These are phyloP conservation scores for Geranomyces variabilis DNA, from an alignment of 192 early-diverging fungal species.

Conservation along the genomic window DNA sequence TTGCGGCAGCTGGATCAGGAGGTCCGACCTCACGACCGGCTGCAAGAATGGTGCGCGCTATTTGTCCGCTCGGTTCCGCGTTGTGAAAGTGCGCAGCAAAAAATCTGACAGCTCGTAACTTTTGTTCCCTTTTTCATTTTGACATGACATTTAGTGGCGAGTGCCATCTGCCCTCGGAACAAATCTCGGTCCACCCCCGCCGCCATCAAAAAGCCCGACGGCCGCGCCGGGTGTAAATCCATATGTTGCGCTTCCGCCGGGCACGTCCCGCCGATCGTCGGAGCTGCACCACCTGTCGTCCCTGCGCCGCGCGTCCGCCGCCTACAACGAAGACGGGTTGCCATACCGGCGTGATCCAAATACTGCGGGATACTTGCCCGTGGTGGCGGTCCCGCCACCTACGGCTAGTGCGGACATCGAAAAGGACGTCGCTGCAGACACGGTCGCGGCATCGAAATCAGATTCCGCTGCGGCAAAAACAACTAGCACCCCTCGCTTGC, in stretches of 20 bases:
- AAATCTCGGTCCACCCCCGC: background rate
- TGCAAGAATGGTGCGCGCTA: conserved; percentile 11
- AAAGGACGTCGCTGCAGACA: too few relatives aligned
- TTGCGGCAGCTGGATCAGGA: too few relatives aligned
- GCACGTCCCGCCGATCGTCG: background rate
- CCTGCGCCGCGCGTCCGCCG: conserved; percentile 2
- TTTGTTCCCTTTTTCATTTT: too few relatives aligned
- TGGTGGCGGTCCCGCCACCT: conserved; percentile 17
- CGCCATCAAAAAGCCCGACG: background rate
- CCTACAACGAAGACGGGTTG: too few relatives aligned
- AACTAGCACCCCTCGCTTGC: background rate
- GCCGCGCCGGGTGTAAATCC: too few relatives aligned
- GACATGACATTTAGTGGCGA: conserved; percentile 20
- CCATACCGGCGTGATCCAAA: too few relatives aligned
- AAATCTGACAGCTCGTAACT: too few relatives aligned
- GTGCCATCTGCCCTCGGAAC: conserved; percentile 6
- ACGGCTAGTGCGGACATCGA: background rate
- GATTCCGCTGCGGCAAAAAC: too few relatives aligned
- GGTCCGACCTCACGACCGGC: background rate
- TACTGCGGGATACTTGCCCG: background rate
- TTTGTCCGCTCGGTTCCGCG: background rate
- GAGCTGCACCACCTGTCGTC: background rate
- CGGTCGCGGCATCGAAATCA: too few relatives aligned
- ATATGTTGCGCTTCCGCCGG: too few relatives aligned
- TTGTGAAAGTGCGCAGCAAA: too few relatives aligned